phyloP scores from a whole-genome alignment of 2,329 filamentous ascomycete species.

The Cryphonectria carpinicola region DNA sequence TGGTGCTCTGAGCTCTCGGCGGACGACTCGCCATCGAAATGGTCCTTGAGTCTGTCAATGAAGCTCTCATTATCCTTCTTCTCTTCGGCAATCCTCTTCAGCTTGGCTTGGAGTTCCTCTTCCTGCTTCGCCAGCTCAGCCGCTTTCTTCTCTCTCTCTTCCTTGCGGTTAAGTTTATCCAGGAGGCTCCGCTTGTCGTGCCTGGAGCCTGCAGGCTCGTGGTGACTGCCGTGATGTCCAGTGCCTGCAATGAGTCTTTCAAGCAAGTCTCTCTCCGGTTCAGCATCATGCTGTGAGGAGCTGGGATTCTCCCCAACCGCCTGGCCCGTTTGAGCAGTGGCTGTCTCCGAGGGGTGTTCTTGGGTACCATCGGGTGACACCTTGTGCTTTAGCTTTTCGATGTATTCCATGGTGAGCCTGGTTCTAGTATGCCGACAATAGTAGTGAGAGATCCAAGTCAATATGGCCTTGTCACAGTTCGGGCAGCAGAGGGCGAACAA shows the following conservation, averaged over 20 bases:
- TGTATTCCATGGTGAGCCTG: not conserved
- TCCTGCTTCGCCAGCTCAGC: conserved; percentile 18
- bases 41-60: conserved; percentile 22
- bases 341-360: not conserved
- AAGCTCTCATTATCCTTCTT: conserved; percentile 27
- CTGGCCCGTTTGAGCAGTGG: not conserved
- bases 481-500: not conserved
- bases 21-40: not conserved
- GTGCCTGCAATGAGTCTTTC: conserved; percentile 19
- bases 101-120: conserved; percentile 15
- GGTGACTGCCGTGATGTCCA: conserved; percentile 10
- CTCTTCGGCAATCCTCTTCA: conserved; percentile 18
- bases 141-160: conserved; percentile 23
- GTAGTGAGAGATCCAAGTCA: not conserved
- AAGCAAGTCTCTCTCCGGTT: conserved; percentile 21
- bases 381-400: not conserved
- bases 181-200: conserved; percentile 19
- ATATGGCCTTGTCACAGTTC: not conserved
- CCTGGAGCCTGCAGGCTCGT: not conserved
- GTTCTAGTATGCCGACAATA: not conserved
- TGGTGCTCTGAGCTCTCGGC: conserved; percentile 9
- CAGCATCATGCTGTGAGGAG: conserved; percentile 9
- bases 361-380: not conserved
- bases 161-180: conserved; percentile 20
- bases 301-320: not conserved